Evolutionary conservation across 2,329 filamentous ascomycete genomes (phyloP).

Genomic region (Aspergillus tanneri): DNA sequence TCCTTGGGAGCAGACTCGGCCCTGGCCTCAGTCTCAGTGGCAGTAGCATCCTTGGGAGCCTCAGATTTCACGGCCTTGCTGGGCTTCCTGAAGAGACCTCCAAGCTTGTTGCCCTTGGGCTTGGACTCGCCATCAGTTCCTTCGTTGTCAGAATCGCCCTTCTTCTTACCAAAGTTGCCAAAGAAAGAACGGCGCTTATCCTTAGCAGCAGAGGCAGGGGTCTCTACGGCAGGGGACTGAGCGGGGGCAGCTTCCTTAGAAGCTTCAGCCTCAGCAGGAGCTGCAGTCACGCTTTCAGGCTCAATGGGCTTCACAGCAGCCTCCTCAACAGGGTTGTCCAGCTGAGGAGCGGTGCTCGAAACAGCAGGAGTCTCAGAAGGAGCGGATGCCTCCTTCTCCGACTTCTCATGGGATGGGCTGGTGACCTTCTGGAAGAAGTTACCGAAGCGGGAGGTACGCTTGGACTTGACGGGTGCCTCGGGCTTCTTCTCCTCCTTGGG

Average conservation of each 20-base stretch:
- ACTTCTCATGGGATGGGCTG: constrained; percentile 47
- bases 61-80: constrained; percentile 49
- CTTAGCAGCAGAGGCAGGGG: constrained; percentile 40
- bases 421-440: constrained; percentile 70
- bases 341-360: constrained; percentile 50
- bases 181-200: constrained; percentile 56
- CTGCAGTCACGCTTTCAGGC: constrained; percentile 45
- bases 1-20: constrained; percentile 30
- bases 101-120: constrained; percentile 46
- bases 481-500: constrained; percentile 26
- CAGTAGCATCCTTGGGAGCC: constrained; percentile 34
- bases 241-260: constrained; percentile 33
- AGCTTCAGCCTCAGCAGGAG: constrained; percentile 42
- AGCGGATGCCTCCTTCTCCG: constrained; percentile 50
- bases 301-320: constrained; percentile 40
- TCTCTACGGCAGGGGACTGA: constrained; percentile 32
- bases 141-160: constrained; percentile 50
- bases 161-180: constrained; percentile 53
- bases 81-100: constrained; percentile 50
- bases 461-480: constrained; percentile 62
- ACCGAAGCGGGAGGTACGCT: constrained; percentile 83
- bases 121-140: constrained; percentile 48
- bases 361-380: constrained; percentile 47
- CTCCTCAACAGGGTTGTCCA: constrained; percentile 46
- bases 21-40: constrained; percentile 33